Evolutionary conservation across 768 basidiomycete species (phyloP).

Genomic region (Agrocybe praecox): DNA sequence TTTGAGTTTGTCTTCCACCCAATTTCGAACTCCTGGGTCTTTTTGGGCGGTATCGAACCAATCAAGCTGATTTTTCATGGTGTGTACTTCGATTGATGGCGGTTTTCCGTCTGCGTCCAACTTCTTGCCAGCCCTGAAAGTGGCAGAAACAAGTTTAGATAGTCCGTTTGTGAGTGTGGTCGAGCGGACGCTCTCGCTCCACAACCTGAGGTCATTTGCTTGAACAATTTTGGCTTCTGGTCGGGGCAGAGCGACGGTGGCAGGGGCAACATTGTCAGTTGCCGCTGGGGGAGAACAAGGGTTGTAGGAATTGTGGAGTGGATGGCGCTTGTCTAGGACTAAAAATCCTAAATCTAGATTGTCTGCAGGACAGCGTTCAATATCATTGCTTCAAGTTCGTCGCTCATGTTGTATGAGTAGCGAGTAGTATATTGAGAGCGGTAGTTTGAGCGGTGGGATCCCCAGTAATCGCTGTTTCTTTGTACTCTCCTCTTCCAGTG

Average conservation of each 20-base stretch:
- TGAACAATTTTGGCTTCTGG: background rate
- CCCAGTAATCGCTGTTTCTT: no score
- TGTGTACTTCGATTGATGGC: background rate
- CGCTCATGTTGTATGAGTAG: no score
- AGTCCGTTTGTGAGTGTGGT: background rate
- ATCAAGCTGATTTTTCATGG: background rate
- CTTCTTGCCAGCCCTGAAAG: background rate
- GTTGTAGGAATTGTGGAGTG: background rate
- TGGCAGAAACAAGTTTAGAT: background rate
- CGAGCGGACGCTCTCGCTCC: background rate
- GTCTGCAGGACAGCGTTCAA: no score
- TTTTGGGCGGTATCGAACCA: background rate
- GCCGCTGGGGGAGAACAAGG: background rate
- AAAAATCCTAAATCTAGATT: background rate
- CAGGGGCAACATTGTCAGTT: background rate
- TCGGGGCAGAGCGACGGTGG: background rate
- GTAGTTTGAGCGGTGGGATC: no score
- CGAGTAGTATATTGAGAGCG: no score
- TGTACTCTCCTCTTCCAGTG: no score
- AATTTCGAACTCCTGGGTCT: background rate
- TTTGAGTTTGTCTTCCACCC: background rate
- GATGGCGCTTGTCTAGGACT: background rate
- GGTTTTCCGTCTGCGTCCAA: background rate
- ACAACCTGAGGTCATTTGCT: background rate
- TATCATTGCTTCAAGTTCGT: no score